Evolutionary conservation across 805 yeast species (phyloP).

Genomic region (Myxozyma vanderwaltii): DNA sequence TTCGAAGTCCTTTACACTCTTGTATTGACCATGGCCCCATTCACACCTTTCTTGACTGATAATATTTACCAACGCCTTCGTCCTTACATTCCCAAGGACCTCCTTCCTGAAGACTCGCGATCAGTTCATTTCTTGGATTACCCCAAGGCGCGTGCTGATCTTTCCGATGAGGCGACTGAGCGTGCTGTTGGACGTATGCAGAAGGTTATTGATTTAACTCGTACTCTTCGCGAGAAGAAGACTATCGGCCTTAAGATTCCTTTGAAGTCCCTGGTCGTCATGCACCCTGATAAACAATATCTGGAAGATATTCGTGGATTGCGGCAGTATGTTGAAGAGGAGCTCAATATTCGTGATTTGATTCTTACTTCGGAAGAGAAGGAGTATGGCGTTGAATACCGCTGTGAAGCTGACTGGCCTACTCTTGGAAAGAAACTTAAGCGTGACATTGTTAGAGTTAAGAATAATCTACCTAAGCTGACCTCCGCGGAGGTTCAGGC

Average conservation of each 20-base stretch:
- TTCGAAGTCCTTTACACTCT: conserved; percentile 87
- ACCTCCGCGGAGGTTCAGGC: conserved; percentile 80
- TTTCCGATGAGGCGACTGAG: conserved; percentile 81
- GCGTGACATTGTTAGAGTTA: conserved; percentile 89
- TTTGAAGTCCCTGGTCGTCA: conserved; percentile 78
- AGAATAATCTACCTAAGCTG: conserved; percentile 84
- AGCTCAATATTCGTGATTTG: conserved; percentile 86
- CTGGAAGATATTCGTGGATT: conserved; percentile 76
- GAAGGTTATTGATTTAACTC: conserved; percentile 91
- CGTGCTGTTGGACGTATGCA: conserved; percentile 94
- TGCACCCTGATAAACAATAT: conserved; percentile 76
- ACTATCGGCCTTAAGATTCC: conserved; percentile 93
- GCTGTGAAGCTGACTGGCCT: conserved; percentile 98
- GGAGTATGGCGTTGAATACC: conserved; percentile 87
- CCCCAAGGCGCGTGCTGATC: conserved; percentile 79
- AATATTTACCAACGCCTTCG: conserved; percentile 78
- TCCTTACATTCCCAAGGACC: conserved; percentile 52
- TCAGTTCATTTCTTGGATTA: conserved; percentile 94
- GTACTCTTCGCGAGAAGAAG: conserved; percentile 96
- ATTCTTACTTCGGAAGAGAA: conserved; percentile 87
- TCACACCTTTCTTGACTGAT: conserved; percentile 95
- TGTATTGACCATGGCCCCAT: conserved; percentile 97
- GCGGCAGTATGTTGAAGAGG: conserved; percentile 80
- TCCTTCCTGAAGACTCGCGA: conserved; percentile 61
- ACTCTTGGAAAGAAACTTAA: conserved; percentile 95